Conservation (phyloP, 2,329 filamentous ascomycete genomes). For the Pezicula carpinea region DNA sequence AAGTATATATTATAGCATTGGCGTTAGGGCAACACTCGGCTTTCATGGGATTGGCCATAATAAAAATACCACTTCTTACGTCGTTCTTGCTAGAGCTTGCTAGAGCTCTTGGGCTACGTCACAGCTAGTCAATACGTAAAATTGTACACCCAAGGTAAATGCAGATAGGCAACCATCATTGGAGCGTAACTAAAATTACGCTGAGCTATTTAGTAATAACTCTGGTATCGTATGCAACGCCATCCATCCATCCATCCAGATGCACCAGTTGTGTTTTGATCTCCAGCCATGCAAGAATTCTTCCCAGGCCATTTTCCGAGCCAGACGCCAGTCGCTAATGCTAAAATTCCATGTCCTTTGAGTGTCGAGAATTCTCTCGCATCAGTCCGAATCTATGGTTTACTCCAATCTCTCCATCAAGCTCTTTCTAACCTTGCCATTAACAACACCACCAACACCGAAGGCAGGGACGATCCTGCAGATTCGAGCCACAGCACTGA, state of each 20-base stretch:
- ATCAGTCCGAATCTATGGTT: background rate
- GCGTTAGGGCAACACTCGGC: background rate
- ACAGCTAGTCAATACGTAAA: too few relatives aligned
- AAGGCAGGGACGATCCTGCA: constrained; percentile 85
- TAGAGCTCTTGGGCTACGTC: too few relatives aligned
- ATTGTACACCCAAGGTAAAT: too few relatives aligned
- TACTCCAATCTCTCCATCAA: constrained; percentile 60
- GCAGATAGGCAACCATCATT: too few relatives aligned
- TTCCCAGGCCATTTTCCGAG: background rate
- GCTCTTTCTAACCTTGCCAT: constrained; percentile 61
- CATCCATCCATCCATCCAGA: background rate
- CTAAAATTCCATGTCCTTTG: background rate
- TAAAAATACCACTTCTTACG: background rate
- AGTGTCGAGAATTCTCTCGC: background rate
- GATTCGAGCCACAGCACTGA: constrained; percentile 71
- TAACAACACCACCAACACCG: constrained; percentile 83
- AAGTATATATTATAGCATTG: too few relatives aligned
- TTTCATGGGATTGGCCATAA: background rate
- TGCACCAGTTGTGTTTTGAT: background rate
- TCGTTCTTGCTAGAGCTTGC: background rate
- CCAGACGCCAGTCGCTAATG: background rate
- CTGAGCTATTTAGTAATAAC: too few relatives aligned
- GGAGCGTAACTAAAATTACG: too few relatives aligned
- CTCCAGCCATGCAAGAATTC: background rate
- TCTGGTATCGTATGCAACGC: too few relatives aligned